These are phyloP conservation scores for Pseudogymnoascus destructans DNA, from an alignment of 2,329 filamentous ascomycete genomes.

Conservation along the genomic window DNA sequence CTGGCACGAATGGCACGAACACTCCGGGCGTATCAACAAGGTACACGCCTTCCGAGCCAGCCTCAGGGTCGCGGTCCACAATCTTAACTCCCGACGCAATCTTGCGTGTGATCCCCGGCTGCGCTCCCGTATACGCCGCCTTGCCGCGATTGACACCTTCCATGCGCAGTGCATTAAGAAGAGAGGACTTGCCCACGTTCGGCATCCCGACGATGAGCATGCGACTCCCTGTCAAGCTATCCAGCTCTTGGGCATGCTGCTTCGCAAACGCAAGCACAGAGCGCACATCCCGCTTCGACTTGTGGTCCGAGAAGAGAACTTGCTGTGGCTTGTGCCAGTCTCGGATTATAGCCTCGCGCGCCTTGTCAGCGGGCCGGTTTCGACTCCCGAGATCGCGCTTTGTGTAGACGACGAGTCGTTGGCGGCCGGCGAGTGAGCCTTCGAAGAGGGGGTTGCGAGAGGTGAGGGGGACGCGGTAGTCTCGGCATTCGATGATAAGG, in stretches of 20 bases:
- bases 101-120: conserved; percentile 83
- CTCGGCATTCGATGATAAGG: conserved; percentile 86
- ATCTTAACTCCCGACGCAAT: conserved; percentile 76
- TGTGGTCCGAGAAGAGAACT: conserved; percentile 40
- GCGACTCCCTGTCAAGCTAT: conserved; percentile 66
- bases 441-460: conserved; percentile 88
- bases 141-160: conserved; percentile 53
- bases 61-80: conserved; percentile 37
- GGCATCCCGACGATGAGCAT: conserved; percentile 93
- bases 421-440: conserved; percentile 54
- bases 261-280: conserved; percentile 36
- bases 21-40: conserved; percentile 88
- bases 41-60: conserved; percentile 44
- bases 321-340: conserved; percentile 40
- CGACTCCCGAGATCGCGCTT: conserved; percentile 62
- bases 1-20: conserved; percentile 80
- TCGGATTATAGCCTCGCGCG: conserved; percentile 37
- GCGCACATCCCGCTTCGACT: conserved; percentile 32
- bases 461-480: conserved; percentile 79
- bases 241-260: conserved; percentile 33
- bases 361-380: conserved; percentile 29
- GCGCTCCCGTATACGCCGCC: conserved; percentile 67
- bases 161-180: conserved; percentile 75
- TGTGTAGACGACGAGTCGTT: conserved; percentile 79
- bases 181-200: conserved; percentile 88